Evolutionary conservation across 495 filamentous ascomycete genomes (phyloP), one percentile per base, ranked within the genome.

Genomic region (Penicillium cinerascens): DNA sequence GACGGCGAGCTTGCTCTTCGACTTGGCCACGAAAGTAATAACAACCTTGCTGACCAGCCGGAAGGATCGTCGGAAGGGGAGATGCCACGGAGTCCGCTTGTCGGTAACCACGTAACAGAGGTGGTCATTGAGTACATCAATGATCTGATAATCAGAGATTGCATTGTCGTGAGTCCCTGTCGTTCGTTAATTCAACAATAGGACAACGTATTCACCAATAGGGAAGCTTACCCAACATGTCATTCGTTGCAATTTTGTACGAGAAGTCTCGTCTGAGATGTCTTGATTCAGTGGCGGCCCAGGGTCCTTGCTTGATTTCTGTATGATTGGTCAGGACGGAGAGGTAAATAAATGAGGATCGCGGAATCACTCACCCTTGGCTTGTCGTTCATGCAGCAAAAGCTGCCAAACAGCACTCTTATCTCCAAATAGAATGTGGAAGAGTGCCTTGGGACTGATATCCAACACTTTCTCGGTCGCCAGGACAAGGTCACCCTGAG

Each of bases 391-490:
- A 59, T 89, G 85, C 60, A 97, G 91, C 18, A 97, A 76, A 55
- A 89, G 84, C 60, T 95, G 92, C 78, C 95, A 97, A 29, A 98
- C 85, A 38, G 89, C 86, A 71, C 88, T 92, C 68, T 89, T 95
- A 65, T 98, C 93, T 25, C 93, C 93, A 61, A 97, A 97, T 48
- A 98, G 79, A 9, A 97, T 87, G 61, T 97, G 93, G 69, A 97
- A 97, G 27, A 96, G 79, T 1, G 91, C 90, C 67, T 97, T 97
- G 15, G 93, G 83, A 55, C 87, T 92, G 45, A 97, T 79, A 51
- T 93, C 86, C 58, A 95, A 92, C 40, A 87, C 76, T 52, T 86
- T 83, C 64, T 96, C 89, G 2, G 87, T 79, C 22, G 77, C 73
- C 6, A 85, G 71, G 50, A 78, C 75, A 48, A 87, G 83, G 78